Evolutionary conservation across 345 rosid species (phyloP).

Genomic region (Acer campestre): DNA sequence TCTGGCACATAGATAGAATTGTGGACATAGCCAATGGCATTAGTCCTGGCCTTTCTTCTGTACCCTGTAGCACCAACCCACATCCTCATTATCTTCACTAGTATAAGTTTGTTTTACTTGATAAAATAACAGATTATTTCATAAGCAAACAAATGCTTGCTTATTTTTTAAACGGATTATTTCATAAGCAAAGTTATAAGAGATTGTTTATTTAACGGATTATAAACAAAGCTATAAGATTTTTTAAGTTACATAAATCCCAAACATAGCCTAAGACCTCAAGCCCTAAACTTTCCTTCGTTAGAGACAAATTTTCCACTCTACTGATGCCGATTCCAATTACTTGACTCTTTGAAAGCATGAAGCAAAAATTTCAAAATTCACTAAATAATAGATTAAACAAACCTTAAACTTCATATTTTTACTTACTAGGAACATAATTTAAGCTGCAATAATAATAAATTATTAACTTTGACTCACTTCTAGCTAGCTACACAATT

Average conservation of each 20-base stretch:
- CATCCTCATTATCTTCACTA: not conserved
- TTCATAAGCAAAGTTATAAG: too few relatives aligned
- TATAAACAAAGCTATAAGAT: too few relatives aligned
- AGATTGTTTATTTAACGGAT: too few relatives aligned
- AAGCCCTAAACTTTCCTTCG: not conserved
- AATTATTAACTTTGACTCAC: not conserved
- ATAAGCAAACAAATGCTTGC: too few relatives aligned
- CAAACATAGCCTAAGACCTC: not conserved
- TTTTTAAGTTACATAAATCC: too few relatives aligned
- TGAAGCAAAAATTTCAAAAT: not conserved
- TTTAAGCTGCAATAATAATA: not conserved
- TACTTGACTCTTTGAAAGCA: not conserved
- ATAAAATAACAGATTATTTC: too few relatives aligned
- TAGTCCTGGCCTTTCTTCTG: constrained; percentile 58
- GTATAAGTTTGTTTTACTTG: not conserved
- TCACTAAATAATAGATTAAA: not conserved
- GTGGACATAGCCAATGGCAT: constrained; percentile 76
- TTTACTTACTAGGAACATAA: not conserved
- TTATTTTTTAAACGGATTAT: too few relatives aligned
- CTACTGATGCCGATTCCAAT: not conserved
- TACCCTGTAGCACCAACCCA: constrained; percentile 57
- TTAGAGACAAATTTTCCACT: not conserved
- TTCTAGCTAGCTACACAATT: not conserved
- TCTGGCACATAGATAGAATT: constrained; percentile 55
- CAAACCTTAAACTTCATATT: not conserved